Base-by-base conservation (phyloP, 23 red algal species). In the Pyropia haitanensis region DNA sequence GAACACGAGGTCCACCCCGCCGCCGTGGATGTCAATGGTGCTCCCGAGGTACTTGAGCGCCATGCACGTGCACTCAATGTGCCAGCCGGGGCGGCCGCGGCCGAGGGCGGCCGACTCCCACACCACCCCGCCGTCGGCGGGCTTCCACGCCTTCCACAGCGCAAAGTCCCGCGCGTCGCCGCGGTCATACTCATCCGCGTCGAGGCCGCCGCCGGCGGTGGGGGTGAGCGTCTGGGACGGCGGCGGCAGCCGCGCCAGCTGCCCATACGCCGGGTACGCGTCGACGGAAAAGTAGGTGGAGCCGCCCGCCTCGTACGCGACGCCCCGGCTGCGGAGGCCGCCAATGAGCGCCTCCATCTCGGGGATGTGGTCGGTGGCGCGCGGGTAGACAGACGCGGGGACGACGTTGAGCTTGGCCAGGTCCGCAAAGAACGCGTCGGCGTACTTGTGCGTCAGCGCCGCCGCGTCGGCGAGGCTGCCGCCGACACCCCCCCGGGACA, bases 31-130 rank as follows among this genome's bases (percentile, higher is more conserved):
- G 65, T 98, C 94, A 21, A 98, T 49, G 44, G 75, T 64, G 20
- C 51, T 14, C 2, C 94, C 94, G 4, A 98, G 82, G 60, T 98
- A 98, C 17, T 90, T 63, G 61, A 98, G 77, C 18, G 94, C 94
- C 94, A 98, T 98, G 25, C 84, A 89, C 50, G 94, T 72, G 71
- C 94, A 98, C 55, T 98, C 94, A 27, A 90, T 82, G 66, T 98
- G 94, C 94, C 94, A 98, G 2, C 94, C 94, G 34, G 94, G 94
- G 14, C 94, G 87, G 20, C 94, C 94, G 58, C 82, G 83, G 53
- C 85, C 94, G 15, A 91, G 67, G n/a, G 51, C 44, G 60, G 61
- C 61, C 2, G 53, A 18, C 5, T 77, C 44, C 94, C 94, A 98
- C 25, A 27, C 60, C 54, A 98, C 78, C 23, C 80, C 57, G 24